These are phyloP conservation scores for Salix dunnii DNA, from an alignment of 345 rosid genomes.

Conservation along the genomic window DNA sequence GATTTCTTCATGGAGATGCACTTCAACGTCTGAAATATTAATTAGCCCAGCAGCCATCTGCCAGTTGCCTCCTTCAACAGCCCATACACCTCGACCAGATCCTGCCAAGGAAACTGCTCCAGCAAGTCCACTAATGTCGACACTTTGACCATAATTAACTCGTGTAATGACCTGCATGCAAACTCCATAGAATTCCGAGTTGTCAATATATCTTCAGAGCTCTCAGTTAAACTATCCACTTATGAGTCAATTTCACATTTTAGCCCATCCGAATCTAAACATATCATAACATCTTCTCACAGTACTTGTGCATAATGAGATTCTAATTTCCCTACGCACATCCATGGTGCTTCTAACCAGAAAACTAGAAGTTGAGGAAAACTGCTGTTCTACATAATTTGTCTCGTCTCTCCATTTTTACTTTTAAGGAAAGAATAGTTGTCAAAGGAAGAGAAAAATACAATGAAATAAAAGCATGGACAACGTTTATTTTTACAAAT, in stretches of 20 bases:
- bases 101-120: conserved; percentile 98
- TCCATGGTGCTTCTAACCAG: no score
- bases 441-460: no score
- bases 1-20: conserved; percentile 70
- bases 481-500: no score
- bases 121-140: conserved; percentile 78
- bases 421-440: no score
- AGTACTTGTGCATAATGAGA: no score
- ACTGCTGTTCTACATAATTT: no score
- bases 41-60: conserved; percentile 85
- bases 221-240: background rate
- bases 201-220: background rate
- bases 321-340: no score
- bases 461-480: no score
- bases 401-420: no score
- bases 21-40: conserved; percentile 56
- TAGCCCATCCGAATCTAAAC: background rate
- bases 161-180: conserved; percentile 73
- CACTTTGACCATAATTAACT: conserved; percentile 88
- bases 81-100: conserved; percentile 82
- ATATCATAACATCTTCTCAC: no score
- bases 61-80: conserved; percentile 91
- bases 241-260: background rate
- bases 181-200: background rate
- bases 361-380: no score